Evolutionary conservation across 257 asterid species (phyloP).

Genomic region (Fraxinus americana): DNA sequence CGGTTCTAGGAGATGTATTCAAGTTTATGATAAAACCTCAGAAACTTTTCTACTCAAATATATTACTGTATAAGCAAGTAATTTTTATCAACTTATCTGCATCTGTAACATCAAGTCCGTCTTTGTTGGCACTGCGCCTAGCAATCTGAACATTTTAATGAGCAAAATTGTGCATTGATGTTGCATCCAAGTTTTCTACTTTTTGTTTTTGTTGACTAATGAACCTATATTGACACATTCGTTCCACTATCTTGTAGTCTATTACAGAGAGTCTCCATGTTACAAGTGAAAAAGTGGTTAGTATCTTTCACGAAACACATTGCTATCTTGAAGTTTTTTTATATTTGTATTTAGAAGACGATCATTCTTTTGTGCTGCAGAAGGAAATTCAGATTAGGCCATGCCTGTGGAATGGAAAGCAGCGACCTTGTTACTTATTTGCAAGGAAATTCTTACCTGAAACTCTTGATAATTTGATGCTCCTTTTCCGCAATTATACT

Average conservation of each 20-base stretch:
- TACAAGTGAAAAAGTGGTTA: slow-evolving; percentile 77
- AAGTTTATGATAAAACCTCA: neutral
- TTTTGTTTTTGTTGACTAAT: neutral
- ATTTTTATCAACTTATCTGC: slow-evolving; percentile 27
- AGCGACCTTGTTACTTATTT: slow-evolving; percentile 78
- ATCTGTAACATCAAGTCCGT: slow-evolving; percentile 22
- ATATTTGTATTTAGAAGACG: slow-evolving; percentile 11
- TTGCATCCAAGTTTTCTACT: neutral
- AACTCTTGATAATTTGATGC: slow-evolving; percentile 64
- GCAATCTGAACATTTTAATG: neutral
- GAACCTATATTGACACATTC: slow-evolving; percentile 22
- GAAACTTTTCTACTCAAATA: neutral
- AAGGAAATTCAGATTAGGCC: slow-evolving; percentile 54
- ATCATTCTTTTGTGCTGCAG: slow-evolving; percentile 44
- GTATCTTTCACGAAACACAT: slow-evolving; percentile 21
- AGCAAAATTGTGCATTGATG: slow-evolving; percentile 9
- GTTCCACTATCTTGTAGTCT: slow-evolving; percentile 58
- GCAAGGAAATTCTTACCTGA: slow-evolving; percentile 93
- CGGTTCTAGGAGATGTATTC: neutral
- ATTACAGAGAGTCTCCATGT: slow-evolving; percentile 77
- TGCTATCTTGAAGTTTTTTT: neutral
- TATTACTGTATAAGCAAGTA: neutral
- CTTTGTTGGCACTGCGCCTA: neutral
- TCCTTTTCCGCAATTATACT: slow-evolving; percentile 76
- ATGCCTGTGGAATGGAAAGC: slow-evolving; percentile 90